Percentiles rank a stretch among this genome's conserved stretches.
phyloP scores from a whole-genome alignment of 345 rosid genomes.

The Viola odorata region DNA sequence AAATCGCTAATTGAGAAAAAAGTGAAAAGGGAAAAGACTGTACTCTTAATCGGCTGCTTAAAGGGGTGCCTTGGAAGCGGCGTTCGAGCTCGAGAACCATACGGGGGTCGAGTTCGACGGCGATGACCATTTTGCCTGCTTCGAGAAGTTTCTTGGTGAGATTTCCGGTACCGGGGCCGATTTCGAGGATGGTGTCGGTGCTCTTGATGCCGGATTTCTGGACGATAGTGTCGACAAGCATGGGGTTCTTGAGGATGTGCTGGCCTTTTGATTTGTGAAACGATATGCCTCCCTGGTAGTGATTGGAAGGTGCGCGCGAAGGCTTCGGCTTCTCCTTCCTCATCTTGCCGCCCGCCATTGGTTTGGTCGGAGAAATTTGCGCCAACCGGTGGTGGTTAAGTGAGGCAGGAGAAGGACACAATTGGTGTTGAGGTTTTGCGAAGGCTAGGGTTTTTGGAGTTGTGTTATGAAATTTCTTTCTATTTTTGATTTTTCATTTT shows the following conservation, averaged over 20 bases:
- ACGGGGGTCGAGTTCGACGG: constrained; percentile 81
- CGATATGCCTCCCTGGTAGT: constrained; percentile 78
- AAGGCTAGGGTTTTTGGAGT: neutral
- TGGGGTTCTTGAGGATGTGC: constrained; percentile 82
- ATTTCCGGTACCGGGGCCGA: constrained; percentile 90
- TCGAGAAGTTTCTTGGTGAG: constrained; percentile 90
- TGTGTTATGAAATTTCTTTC: neutral
- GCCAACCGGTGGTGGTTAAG: neutral
- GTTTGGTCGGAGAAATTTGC: neutral
- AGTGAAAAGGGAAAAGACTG: neutral
- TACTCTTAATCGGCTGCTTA: constrained; percentile 55
- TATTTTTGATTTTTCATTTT: neutral
- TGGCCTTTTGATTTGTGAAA: constrained; percentile 92
- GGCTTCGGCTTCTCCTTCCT: constrained; percentile 61
- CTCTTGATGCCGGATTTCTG: constrained; percentile 77
- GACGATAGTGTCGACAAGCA: constrained; percentile 73
- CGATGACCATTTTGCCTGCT: constrained; percentile 74
- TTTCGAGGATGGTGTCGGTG: constrained; percentile 83
- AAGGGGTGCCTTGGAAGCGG: constrained; percentile 80
- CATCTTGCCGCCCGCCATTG: constrained; percentile 82
- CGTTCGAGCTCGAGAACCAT: constrained; percentile 95
- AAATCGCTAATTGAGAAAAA: neutral
- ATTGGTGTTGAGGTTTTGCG: neutral
- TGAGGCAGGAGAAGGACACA: neutral
- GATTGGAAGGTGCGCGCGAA: constrained; percentile 46